A percentile compares a stretch with the other conserved stretches of the same genome.
Conservation (phyloP, 2,329 filamentous ascomycete species). For the Colletotrichum tropicicola region DNA sequence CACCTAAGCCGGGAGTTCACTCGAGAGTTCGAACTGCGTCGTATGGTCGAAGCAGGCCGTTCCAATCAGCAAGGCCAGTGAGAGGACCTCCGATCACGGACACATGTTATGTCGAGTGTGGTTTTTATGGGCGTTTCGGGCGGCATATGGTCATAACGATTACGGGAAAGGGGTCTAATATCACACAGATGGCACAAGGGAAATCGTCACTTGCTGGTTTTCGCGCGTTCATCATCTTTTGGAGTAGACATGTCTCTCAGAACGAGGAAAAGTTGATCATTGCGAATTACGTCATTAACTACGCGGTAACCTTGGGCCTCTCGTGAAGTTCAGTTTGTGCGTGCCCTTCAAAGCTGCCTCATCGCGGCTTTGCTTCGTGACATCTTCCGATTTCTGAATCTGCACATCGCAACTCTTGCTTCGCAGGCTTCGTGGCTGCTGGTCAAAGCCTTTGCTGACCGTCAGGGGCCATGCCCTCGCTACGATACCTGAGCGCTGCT, state of each 20-base stretch:
- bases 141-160: conserved; percentile 21
- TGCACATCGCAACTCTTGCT: neutral
- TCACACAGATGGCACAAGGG: conserved; percentile 6
- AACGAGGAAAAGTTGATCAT: conserved; percentile 13
- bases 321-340: neutral
- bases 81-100: neutral
- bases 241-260: neutral
- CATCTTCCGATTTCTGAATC: neutral
- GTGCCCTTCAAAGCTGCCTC: neutral
- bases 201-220: conserved; percentile 11
- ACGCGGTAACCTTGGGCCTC: neutral
- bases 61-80: conserved; percentile 52
- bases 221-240: neutral
- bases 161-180: conserved; percentile 23
- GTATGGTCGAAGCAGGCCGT: conserved; percentile 76
- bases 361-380: neutral
- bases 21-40: conserved; percentile 88
- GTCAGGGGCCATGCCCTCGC: neutral
- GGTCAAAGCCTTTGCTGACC: neutral
- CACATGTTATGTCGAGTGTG: neutral
- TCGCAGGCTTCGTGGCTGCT: neutral
- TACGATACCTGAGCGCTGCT: neutral
- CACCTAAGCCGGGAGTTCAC: conserved; percentile 88
- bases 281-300: conserved; percentile 18
- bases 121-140: conserved; percentile 35